Base-by-base conservation (phyloP, 495 filamentous ascomycete genomes). In the Hyaloscypha variabilis region DNA sequence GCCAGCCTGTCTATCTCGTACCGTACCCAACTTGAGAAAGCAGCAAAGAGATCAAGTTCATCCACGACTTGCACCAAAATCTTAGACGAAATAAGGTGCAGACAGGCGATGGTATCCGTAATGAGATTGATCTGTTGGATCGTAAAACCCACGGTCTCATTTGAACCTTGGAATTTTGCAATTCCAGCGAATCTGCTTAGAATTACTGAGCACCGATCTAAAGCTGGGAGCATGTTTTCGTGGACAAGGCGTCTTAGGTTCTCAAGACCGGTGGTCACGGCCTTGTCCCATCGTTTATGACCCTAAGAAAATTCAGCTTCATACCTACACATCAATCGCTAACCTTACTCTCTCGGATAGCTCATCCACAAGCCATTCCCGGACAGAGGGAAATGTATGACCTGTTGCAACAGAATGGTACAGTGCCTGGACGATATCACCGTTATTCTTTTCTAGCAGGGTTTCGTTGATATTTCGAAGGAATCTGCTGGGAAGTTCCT, bases 251-350 rank as follows among this genome's bases (percentile, higher is more conserved):
- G 82, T 24, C 91, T 86, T 11, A 99, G 84, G 60, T 84, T 90
- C 59, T 91, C 86, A 28, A 96, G 90, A 5, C 92, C 93, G 34
- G 80, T 83, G 2, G 84, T 81, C 23, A 95, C 88, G 21, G 91
- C 89, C 72, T 95, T 94, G 57, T 97, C 93, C 95, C 95, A 99
- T 62, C 95, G 84, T 76, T 97, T 97, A 71, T 97, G 91, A 3
- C 93, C 93, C 92, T 96, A 64, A 2, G 30, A 13, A 36, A 26
- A 36, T 42, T n/a, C 30, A 24, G 42, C 21, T 58, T 25, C 24
- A 55, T 39, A n/a, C 42, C 23, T 51, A n/a, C n/a, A 34, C 10
- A 62, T 23, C 3, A 36, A 36, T 29, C 29, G 66, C 25, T 34
- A 52, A 17, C 71, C 83, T 65, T 83, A 95, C 93, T 70, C 92